Evolutionary conservation across 208 protist genomes (phyloP).

Genomic region (Acanthamoeba sp.): DNA sequence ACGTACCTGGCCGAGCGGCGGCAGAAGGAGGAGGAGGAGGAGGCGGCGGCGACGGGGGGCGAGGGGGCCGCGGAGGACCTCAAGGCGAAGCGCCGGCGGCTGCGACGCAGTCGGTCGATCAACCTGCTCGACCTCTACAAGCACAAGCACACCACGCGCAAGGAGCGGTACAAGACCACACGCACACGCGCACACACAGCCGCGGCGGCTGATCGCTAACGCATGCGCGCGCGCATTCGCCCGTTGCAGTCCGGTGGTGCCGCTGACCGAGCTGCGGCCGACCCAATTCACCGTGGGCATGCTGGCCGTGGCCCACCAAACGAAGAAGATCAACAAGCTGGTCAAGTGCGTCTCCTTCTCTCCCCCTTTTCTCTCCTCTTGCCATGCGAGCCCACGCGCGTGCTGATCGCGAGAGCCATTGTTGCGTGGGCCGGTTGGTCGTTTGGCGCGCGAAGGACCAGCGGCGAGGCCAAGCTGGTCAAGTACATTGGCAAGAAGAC

Average conservation of each 20-base stretch:
- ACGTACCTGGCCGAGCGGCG: not conserved
- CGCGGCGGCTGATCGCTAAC: not conserved
- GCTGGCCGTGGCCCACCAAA: constrained; percentile 42
- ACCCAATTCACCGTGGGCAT: constrained; percentile 55
- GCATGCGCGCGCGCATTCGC: not conserved
- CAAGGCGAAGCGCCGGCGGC: constrained; percentile 1
- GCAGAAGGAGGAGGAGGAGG: not conserved
- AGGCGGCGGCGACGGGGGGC: not conserved
- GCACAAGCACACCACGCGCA: constrained; percentile 22
- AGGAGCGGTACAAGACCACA: not conserved
- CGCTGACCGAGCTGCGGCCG: not conserved
- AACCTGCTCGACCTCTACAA: constrained; percentile 49
- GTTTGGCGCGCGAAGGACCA: not conserved
- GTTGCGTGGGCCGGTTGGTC: too few species aligned
- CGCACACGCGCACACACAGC: not conserved
- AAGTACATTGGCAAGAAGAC: constrained; percentile 65
- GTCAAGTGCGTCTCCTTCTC: not conserved
- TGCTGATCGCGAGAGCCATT: not conserved
- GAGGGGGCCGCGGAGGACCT: not conserved
- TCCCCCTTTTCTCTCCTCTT: not conserved
- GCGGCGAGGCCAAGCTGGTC: not conserved
- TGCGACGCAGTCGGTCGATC: constrained; percentile 56
- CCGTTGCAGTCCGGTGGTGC: not conserved
- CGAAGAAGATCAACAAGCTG: constrained; percentile 62
- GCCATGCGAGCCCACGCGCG: too few species aligned